Evolutionary conservation across 192 early-diverging fungal species (phyloP).

Genomic region (Phlyctochytrium arcticum): DNA sequence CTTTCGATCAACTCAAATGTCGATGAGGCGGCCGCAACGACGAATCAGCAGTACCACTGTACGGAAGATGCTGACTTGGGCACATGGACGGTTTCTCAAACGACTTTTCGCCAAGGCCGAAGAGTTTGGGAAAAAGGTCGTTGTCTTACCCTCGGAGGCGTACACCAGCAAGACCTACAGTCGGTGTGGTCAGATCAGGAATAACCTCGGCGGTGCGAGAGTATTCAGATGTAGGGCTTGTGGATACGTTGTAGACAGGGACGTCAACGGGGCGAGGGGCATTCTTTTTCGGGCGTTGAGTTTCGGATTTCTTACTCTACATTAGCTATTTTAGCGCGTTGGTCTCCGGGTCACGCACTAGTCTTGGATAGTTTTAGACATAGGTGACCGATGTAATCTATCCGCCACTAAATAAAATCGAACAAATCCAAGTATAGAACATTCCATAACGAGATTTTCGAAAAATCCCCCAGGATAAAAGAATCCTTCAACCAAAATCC

Average conservation of each 20-base stretch:
- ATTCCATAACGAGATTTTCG: too few relatives aligned
- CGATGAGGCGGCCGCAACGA: too few relatives aligned
- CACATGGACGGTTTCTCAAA: neutral
- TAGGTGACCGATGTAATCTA: neutral
- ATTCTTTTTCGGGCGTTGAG: neutral
- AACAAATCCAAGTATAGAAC: too few relatives aligned
- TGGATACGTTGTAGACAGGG: neutral
- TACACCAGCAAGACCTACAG: conserved; percentile 14
- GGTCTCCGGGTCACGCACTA: neutral
- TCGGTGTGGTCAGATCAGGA: neutral
- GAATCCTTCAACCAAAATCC: too few relatives aligned
- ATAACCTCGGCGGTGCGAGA: neutral
- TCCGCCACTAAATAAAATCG: too few relatives aligned
- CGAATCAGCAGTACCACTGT: neutral
- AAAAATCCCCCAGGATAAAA: too few relatives aligned
- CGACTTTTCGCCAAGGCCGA: neutral
- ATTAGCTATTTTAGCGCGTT: neutral
- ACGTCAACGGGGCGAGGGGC: conserved; percentile 6
- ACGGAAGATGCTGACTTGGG: neutral
- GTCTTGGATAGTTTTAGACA: neutral
- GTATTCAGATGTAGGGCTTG: neutral
- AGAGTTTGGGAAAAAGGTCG: neutral
- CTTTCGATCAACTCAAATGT: neutral
- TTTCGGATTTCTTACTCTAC: neutral
- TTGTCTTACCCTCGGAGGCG: neutral